phyloP scores from a whole-genome alignment of 345 rosid genomes.

The Moricandia arvensis region DNA sequence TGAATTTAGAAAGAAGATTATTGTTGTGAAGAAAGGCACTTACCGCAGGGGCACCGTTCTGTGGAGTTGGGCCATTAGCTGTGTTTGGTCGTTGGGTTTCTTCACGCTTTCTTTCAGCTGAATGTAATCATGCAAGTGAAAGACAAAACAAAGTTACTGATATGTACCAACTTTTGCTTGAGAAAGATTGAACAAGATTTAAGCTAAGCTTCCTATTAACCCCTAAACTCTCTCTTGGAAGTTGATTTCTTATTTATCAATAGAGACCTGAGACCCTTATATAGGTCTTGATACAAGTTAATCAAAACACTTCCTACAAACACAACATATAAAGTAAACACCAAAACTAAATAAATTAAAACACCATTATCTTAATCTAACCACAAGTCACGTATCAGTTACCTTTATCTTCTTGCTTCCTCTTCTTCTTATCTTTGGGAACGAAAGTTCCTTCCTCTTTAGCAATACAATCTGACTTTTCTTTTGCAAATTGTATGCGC shows the following conservation, averaged over 20 bases:
- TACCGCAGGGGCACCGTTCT: slow-evolving; percentile 59
- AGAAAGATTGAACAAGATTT: too few relatives aligned
- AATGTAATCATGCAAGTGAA: slow-evolving; percentile 2
- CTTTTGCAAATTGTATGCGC: slow-evolving; percentile 89
- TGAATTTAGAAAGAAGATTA: neutral
- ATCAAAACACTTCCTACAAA: too few relatives aligned
- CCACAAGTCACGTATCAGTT: neutral
- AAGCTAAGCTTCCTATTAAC: neutral
- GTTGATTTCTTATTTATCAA: neutral
- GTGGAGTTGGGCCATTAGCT: slow-evolving; percentile 59
- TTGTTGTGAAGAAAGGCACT: slow-evolving; percentile 25
- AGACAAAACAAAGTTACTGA: neutral
- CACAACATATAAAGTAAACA: neutral
- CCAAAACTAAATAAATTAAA: neutral
- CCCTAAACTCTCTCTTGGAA: neutral
- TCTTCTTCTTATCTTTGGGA: slow-evolving; percentile 86
- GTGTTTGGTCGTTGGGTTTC: slow-evolving; percentile 57
- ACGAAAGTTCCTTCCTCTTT: slow-evolving; percentile 81
- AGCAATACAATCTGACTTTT: slow-evolving; percentile 82
- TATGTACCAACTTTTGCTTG: neutral
- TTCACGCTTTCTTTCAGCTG: slow-evolving; percentile 87
- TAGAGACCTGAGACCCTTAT: too few relatives aligned
- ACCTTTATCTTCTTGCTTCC: slow-evolving; percentile 97
- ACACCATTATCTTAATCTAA: too few relatives aligned
- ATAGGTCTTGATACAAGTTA: too few relatives aligned